Conservation (phyloP, 2,329 filamentous ascomycete species). For the Daldinia sp. region DNA sequence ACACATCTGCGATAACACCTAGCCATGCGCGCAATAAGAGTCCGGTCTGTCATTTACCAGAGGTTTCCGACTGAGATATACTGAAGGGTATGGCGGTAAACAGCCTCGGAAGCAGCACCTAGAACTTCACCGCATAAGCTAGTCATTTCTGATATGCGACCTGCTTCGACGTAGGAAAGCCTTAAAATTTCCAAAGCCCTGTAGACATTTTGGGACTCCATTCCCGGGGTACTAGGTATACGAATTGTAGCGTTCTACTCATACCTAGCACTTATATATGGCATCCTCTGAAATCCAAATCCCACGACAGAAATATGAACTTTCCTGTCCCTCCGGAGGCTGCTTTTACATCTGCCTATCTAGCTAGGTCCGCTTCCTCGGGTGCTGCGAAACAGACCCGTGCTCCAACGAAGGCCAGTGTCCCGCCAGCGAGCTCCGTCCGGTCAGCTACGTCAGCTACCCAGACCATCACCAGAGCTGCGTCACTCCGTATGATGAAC, state of each 20-base stretch:
- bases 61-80: not conserved
- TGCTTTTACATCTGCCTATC: constrained; percentile 52
- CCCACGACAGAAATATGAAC: constrained; percentile 36
- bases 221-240: not conserved
- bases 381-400: constrained; percentile 55
- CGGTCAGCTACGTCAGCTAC: constrained; percentile 49
- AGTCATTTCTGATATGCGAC: not conserved
- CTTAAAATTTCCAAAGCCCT: not conserved
- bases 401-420: constrained; percentile 53
- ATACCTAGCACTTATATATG: constrained; percentile 5
- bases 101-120: not conserved
- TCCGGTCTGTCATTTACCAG: not conserved
- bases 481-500: constrained; percentile 33
- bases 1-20: not conserved
- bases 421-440: constrained; percentile 48
- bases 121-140: not conserved
- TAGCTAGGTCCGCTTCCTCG: constrained; percentile 53
- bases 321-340: constrained; percentile 52
- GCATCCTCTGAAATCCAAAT: constrained; percentile 4
- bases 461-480: constrained; percentile 51
- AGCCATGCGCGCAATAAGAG: not conserved
- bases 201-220: not conserved
- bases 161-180: not conserved
- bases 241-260: not conserved
- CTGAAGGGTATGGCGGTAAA: not conserved